Evolutionary conservation across 768 basidiomycete species (phyloP).

Genomic region (Lentinula lateritia): DNA sequence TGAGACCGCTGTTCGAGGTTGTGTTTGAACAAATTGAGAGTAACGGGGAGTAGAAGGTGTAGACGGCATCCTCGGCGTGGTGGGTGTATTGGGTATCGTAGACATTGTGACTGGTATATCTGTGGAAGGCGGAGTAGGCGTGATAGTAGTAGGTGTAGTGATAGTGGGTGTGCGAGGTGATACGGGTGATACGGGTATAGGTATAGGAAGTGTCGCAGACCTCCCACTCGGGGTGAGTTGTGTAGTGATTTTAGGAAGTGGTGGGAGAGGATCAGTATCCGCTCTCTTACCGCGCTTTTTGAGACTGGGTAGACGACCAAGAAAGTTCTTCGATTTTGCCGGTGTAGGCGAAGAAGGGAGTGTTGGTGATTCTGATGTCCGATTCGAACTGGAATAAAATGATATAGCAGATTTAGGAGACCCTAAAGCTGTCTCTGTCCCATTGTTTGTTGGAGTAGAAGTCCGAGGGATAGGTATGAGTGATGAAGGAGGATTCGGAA

Average conservation of each 20-base stretch:
- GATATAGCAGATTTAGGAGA: not conserved
- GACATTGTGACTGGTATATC: not conserved
- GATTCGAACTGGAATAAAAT: not conserved
- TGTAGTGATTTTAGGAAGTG: not conserved
- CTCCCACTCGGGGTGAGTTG: not conserved
- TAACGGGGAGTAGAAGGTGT: slow-evolving; percentile 1
- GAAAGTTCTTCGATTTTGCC: not conserved
- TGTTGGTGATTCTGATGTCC: not conserved
- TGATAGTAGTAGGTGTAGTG: not conserved
- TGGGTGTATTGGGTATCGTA: not conserved
- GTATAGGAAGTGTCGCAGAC: not conserved
- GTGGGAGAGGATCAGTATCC: not conserved
- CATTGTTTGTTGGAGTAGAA: not conserved
- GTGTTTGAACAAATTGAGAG: not conserved
- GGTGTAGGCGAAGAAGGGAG: not conserved
- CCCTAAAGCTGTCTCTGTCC: not conserved
- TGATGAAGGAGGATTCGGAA: slow-evolving; percentile 1
- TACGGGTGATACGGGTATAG: not conserved
- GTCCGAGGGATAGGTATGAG: not conserved
- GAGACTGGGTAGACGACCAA: not conserved
- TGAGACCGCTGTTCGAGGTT: not conserved
- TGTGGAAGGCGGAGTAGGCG: not conserved
- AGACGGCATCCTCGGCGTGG: not conserved
- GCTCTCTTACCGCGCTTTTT: not conserved
- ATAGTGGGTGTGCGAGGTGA: not conserved